These are phyloP conservation scores for Nicotiana noctiflora DNA, from an alignment of 257 asterid species.

Conservation along the genomic window DNA sequence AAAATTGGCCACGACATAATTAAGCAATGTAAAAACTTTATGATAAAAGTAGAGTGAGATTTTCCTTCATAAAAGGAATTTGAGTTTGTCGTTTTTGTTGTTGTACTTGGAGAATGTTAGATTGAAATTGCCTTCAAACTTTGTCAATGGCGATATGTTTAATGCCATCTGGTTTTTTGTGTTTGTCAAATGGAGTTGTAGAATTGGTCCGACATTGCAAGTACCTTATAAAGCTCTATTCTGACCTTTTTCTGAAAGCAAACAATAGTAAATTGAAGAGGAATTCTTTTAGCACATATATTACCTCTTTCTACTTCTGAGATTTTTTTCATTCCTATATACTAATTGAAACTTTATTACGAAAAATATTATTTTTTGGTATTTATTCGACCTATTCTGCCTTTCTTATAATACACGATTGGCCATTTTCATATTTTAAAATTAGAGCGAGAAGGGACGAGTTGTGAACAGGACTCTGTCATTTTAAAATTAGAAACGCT, in stretches of 20 bases:
- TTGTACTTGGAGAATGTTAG: background rate
- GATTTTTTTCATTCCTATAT: too few relatives aligned
- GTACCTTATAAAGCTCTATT: background rate
- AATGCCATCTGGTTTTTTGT: background rate
- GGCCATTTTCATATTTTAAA: too few relatives aligned
- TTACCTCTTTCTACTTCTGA: slow-evolving; percentile 93
- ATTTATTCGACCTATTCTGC: too few relatives aligned
- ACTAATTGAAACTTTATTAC: too few relatives aligned
- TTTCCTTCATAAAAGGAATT: background rate
- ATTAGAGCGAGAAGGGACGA: too few relatives aligned
- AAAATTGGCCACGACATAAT: background rate
- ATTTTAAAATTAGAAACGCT: too few relatives aligned
- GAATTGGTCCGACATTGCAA: background rate
- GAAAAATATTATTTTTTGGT: too few relatives aligned
- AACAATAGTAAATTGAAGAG: background rate
- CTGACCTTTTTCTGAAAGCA: background rate
- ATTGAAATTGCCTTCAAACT: slow-evolving; percentile 1
- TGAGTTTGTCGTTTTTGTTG: background rate
- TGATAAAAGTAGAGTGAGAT: background rate
- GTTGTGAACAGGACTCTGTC: too few relatives aligned
- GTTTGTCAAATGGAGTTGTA: background rate
- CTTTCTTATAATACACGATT: too few relatives aligned
- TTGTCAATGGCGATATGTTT: slow-evolving; percentile 4
- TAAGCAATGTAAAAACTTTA: background rate
- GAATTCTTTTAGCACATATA: background rate